Percentiles rank a stretch among this genome's conserved stretches.
phyloP scores from a whole-genome alignment of 495 filamentous ascomycete genomes.

The Penicillium chermesinum region DNA sequence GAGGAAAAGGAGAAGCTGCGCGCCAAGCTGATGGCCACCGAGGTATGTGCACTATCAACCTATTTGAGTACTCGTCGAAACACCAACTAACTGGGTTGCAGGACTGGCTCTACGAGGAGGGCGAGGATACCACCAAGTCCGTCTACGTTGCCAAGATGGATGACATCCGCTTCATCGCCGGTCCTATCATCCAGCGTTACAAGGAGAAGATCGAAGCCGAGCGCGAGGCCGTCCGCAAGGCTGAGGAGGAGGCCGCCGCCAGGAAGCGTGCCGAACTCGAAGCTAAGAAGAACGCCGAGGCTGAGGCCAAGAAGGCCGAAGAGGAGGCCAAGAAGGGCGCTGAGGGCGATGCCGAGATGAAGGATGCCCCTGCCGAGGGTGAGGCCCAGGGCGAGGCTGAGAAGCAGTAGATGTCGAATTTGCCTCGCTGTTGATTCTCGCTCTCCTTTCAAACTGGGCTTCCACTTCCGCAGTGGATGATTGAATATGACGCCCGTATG shows the following conservation, averaged over 20 bases:
- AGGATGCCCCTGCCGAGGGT: slow-evolving; percentile 42
- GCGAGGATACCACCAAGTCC: slow-evolving; percentile 90
- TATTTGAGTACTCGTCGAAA: neutral
- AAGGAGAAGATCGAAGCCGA: slow-evolving; percentile 91
- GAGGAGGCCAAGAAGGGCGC: slow-evolving; percentile 41
- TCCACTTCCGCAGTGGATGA: neutral
- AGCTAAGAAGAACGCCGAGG: slow-evolving; percentile 51
- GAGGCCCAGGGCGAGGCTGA: slow-evolving; percentile 38
- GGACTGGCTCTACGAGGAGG: slow-evolving; percentile 99
- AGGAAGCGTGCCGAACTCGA: slow-evolving; percentile 74
- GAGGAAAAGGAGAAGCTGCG: slow-evolving; percentile 86
- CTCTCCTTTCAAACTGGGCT: neutral
- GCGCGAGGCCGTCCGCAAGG: slow-evolving; percentile 68
- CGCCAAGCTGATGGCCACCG: slow-evolving; percentile 69
- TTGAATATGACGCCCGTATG: slow-evolving; percentile 11
- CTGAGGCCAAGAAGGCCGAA: slow-evolving; percentile 47
- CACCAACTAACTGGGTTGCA: neutral
- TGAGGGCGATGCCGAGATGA: slow-evolving; percentile 51
- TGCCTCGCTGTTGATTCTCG: slow-evolving; percentile 4
- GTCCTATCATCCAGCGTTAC: slow-evolving; percentile 90
- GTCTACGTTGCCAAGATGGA: slow-evolving; percentile 92
- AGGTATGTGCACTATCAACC: slow-evolving; percentile 56
- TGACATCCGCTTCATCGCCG: slow-evolving; percentile 85
- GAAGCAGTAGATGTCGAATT: slow-evolving; percentile 34
- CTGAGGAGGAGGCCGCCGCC: slow-evolving; percentile 75